Evolutionary conservation across 169 alveolate species (phyloP).

Genomic region (Theileria luwenshuni): DNA sequence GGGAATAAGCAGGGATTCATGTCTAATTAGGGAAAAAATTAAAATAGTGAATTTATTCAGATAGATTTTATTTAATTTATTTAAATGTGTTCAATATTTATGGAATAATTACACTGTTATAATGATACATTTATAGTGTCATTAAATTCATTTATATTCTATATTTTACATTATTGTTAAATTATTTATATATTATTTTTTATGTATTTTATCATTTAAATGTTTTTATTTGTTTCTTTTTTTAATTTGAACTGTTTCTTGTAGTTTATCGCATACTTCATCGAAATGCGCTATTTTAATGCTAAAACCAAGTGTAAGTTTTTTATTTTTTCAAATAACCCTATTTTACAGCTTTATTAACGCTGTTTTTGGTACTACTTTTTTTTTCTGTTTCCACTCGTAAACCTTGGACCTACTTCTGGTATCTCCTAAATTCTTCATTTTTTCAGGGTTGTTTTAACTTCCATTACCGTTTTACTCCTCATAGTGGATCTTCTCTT

Average conservation of each 20-base stretch:
- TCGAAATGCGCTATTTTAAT: slow-evolving; percentile 6
- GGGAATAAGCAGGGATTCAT: no score
- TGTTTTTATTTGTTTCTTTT: background rate
- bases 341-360: slow-evolving; percentile 35
- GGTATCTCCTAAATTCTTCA: slow-evolving; percentile 23
- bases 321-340: background rate
- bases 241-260: background rate
- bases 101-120: no score
- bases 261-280: background rate
- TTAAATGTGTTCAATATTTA: no score
- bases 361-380: slow-evolving; percentile 29
- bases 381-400: slow-evolving; percentile 30
- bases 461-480: slow-evolving; percentile 9
- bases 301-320: slow-evolving; percentile 59
- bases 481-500: slow-evolving; percentile 43
- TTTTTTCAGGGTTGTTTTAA: slow-evolving; percentile 33
- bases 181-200: background rate
- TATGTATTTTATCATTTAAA: background rate
- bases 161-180: no score
- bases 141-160: no score
- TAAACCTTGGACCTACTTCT: slow-evolving; percentile 51
- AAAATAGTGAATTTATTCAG: no score
- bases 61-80: no score
- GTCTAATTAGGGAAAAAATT: no score
- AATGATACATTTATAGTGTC: no score